Conservation (phyloP, 768 basidiomycete genomes). For the Lactarius deliciosus region DNA sequence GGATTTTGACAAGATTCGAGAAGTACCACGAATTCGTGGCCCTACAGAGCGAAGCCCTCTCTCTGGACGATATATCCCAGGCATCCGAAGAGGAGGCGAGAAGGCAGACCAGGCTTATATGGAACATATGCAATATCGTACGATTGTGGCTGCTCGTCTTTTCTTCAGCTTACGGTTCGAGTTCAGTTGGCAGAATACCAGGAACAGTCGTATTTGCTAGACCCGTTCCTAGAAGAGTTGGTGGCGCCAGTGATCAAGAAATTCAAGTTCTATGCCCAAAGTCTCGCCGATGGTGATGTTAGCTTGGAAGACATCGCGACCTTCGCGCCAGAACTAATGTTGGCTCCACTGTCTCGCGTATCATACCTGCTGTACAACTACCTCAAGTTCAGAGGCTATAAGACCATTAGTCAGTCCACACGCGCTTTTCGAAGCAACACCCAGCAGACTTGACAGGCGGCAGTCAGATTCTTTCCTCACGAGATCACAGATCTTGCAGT, state of each 20-base stretch:
- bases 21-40: constrained; percentile 55
- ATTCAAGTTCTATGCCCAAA: constrained; percentile 56
- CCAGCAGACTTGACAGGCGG: constrained; percentile 16
- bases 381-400: constrained; percentile 86
- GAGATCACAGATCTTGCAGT: constrained; percentile 79
- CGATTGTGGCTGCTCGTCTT: background rate
- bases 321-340: constrained; percentile 35
- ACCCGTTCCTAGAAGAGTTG: constrained; percentile 81
- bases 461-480: constrained; percentile 94
- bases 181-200: constrained; percentile 83
- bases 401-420: constrained; percentile 75
- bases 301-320: constrained; percentile 28
- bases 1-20: constrained; percentile 55
- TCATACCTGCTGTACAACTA: constrained; percentile 71
- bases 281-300: constrained; percentile 24
- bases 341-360: constrained; percentile 45
- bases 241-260: constrained; percentile 69
- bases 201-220: constrained; percentile 89
- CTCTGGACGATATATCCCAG: constrained; percentile 45
- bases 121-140: constrained; percentile 20
- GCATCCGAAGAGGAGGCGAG: constrained; percentile 33
- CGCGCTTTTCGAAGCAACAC: constrained; percentile 11
- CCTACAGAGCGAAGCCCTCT: constrained; percentile 50
- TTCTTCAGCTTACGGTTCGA: constrained; percentile 12
- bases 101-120: constrained; percentile 13